A percentile compares a stretch with the other conserved stretches of the same genome.
Evolutionary conservation across 2,329 filamentous ascomycete genomes (phyloP).

Genomic region (Pseudophaeomoniella oleicola): DNA sequence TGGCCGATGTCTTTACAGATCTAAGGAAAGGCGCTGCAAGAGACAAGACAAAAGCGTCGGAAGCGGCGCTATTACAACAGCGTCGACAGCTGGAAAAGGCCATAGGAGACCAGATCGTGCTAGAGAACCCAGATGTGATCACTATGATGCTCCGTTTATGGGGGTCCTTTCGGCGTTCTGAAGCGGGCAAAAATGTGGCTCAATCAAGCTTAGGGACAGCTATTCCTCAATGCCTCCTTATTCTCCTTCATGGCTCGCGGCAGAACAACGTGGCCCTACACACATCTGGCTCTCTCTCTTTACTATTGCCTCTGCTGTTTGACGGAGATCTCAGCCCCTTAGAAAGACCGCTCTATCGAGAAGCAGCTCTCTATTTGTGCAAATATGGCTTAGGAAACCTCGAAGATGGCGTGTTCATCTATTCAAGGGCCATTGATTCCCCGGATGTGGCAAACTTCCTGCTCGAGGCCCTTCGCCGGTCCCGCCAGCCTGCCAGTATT

Average conservation of each 20-base stretch:
- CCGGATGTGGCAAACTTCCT: constrained; percentile 51
- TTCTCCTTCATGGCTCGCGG: constrained; percentile 45
- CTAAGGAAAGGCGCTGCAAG: constrained; percentile 15
- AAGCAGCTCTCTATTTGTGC: constrained; percentile 52
- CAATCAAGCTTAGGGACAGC: not conserved
- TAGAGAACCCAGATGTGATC: constrained; percentile 13
- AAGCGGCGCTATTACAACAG: not conserved
- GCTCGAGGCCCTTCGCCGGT: constrained; percentile 56
- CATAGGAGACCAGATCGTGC: constrained; percentile 2
- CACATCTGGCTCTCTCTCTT: constrained; percentile 53
- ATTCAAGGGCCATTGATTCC: constrained; percentile 38
- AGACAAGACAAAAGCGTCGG: not conserved
- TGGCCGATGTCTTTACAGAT: constrained; percentile 50
- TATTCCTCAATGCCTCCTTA: constrained; percentile 47
- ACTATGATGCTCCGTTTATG: constrained; percentile 10
- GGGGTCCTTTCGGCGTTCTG: not conserved
- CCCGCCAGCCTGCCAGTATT: constrained; percentile 68
- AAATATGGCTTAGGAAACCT: constrained; percentile 66
- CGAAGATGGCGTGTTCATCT: constrained; percentile 70
- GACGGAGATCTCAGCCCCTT: constrained; percentile 35
- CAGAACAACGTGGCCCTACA: constrained; percentile 61
- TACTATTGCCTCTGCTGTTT: constrained; percentile 50
- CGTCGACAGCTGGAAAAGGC: not conserved
- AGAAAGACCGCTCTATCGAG: constrained; percentile 47
- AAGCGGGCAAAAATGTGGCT: not conserved